Evolutionary conservation across 129 eudicot genomes (phyloP), one percentile per base, ranked within the genome.

Genomic region (Erigeron canadensis): DNA sequence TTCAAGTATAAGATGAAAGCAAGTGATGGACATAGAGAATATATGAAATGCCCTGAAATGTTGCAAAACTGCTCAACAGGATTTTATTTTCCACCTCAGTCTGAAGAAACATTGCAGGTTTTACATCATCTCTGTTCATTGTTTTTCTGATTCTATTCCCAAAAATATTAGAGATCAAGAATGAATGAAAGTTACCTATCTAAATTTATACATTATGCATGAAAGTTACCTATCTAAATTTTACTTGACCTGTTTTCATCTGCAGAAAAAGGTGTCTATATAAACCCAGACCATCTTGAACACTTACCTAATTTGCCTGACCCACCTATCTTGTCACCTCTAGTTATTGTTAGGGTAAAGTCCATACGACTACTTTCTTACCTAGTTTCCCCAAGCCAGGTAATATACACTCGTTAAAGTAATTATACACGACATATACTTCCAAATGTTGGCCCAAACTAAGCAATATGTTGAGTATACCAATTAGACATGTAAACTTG

Each of bases 11-110:
- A 90, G 77, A 95, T 90, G 62, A 88, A 88, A 84, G 70, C 87
- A 18, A 81, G 86, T 80, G 94, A 84, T 84, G 99, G 89, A 11
- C 96, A 79, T 53, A 87, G 80, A 83, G 89, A 86, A 47, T 95
- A 96, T 93, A 84, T 95, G 78, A 86, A 80, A 66, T 75, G 76
- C 74, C 97, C 97, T 1, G 99, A 95, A 83, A 56, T 56, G 77
- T 65, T 90, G 87, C 82, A 67, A 48, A 88, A 90, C 47, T 88
- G 97, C 85, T 90, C 97, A 55, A 81, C 81, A 2, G 99, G 99
- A 23, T 85, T 95, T 48, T 70, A 37, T 58, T 90, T 86, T 69
- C 85, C 89, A 59, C 73, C 72, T 8, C 82, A 70, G 44, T 66
- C 82, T 47, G 91, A 84, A 37, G 93, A 82, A 74, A 37, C 69